These are phyloP conservation scores for Aphanoascus verrucosus DNA, from an alignment of 2,329 filamentous ascomycete genomes.

Conservation along the genomic window DNA sequence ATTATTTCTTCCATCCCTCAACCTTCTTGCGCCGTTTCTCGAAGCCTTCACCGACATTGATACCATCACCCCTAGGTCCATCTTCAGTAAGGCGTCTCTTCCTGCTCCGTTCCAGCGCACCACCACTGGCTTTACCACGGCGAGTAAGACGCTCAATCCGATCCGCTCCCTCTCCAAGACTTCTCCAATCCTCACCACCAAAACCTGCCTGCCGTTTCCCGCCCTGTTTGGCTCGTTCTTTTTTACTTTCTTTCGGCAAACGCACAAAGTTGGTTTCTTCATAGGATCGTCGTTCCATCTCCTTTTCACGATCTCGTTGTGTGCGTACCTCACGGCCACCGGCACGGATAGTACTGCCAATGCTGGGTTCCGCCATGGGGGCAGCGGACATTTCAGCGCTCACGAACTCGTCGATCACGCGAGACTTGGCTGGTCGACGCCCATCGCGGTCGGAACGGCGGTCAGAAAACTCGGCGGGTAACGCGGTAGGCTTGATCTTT, in stretches of 20 bases:
- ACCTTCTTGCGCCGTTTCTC: slow-evolving; percentile 38
- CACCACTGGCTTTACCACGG: slow-evolving; percentile 48
- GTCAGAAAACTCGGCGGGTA: slow-evolving; percentile 53
- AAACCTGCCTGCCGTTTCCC: slow-evolving; percentile 48
- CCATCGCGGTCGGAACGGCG: slow-evolving; percentile 50
- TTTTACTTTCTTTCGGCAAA: slow-evolving; percentile 77
- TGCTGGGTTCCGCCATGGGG: slow-evolving; percentile 74
- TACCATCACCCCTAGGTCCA: slow-evolving; percentile 51
- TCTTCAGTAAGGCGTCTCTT: slow-evolving; percentile 67
- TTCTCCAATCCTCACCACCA: slow-evolving; percentile 89
- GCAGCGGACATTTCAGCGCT: slow-evolving; percentile 70
- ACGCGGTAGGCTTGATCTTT: slow-evolving; percentile 72
- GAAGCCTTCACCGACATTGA: slow-evolving; percentile 54
- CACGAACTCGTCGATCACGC: slow-evolving; percentile 86
- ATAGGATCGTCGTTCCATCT: slow-evolving; percentile 70
- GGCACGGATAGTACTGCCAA: slow-evolving; percentile 76
- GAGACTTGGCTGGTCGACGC: slow-evolving; percentile 59
- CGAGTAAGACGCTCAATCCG: slow-evolving; percentile 74
- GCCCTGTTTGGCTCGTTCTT: slow-evolving; percentile 59
- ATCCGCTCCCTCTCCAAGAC: slow-evolving; percentile 73
- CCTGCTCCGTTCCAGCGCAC: slow-evolving; percentile 67
- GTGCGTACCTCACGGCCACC: slow-evolving; percentile 73
- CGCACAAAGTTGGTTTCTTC: slow-evolving; percentile 89
- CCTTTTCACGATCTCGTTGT: slow-evolving; percentile 60
- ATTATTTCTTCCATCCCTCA: slow-evolving; percentile 32